These are phyloP conservation scores for Teratosphaeria destructans DNA, from an alignment of 2,329 filamentous ascomycete species.

Conservation along the genomic window DNA sequence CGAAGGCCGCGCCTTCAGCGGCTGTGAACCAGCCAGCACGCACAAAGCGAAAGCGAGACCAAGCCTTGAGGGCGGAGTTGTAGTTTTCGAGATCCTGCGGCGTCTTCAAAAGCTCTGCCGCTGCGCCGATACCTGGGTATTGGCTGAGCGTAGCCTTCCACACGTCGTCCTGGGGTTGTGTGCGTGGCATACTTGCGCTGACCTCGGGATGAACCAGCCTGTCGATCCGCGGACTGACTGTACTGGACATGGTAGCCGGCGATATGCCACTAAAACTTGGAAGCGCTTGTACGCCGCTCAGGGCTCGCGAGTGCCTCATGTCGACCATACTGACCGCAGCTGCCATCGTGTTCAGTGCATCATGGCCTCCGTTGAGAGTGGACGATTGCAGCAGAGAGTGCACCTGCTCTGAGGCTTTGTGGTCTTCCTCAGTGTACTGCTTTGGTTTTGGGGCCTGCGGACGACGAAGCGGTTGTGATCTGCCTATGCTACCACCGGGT, in stretches of 20 bases:
- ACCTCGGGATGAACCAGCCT: slow-evolving; percentile 1
- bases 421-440: slow-evolving; percentile 40
- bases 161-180: slow-evolving; percentile 11
- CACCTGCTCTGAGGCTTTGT: slow-evolving; percentile 50
- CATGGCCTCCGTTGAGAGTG: slow-evolving; percentile 81
- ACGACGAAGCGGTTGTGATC: slow-evolving; percentile 55
- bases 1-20: slow-evolving; percentile 83
- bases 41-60: slow-evolving; percentile 89
- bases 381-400: slow-evolving; percentile 48
- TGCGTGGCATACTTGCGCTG: slow-evolving; percentile 1
- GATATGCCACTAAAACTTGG: slow-evolving; percentile 17
- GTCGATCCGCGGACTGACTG: slow-evolving; percentile 15
- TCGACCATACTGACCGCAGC: slow-evolving; percentile 56
- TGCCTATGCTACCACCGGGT: slow-evolving; percentile 54
- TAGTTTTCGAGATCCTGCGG: slow-evolving; percentile 26
- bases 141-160: slow-evolving; percentile 13
- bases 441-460: slow-evolving; percentile 35
- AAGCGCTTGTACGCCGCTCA: slow-evolving; percentile 3
- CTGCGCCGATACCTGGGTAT: slow-evolving; percentile 10
- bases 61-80: slow-evolving; percentile 68
- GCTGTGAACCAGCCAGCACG: slow-evolving; percentile 93
- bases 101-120: slow-evolving; percentile 6
- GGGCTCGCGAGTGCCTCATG: slow-evolving; percentile 27
- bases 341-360: slow-evolving; percentile 83
- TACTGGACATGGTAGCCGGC: slow-evolving; percentile 10